These are phyloP conservation scores for Ceratobasidium sp. DNA, from an alignment of 1,284 basidiomycete genomes.

Conservation along the genomic window DNA sequence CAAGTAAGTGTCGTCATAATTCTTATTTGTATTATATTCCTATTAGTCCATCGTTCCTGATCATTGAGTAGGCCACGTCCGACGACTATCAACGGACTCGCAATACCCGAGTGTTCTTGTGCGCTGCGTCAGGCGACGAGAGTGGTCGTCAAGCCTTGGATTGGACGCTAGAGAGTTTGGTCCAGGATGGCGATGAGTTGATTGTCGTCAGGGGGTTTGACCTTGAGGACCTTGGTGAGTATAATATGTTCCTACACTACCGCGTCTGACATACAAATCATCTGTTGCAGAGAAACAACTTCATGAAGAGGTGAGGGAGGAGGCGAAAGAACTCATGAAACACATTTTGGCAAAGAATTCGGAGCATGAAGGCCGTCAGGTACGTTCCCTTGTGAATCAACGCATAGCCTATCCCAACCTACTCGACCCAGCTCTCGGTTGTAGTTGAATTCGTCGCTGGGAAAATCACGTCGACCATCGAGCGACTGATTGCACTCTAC, in stretches of 20 bases:
- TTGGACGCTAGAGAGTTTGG: slow-evolving; percentile 85
- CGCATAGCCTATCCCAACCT: neutral
- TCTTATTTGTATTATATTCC: slow-evolving; percentile 47
- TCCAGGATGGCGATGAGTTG: slow-evolving; percentile 93
- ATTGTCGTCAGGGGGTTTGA: slow-evolving; percentile 92
- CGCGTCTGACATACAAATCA: neutral
- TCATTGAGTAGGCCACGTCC: slow-evolving; percentile 65
- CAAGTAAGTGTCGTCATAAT: slow-evolving; percentile 47
- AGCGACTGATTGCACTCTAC: slow-evolving; percentile 92
- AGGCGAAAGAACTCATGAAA: slow-evolving; percentile 85
- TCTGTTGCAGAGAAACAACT: slow-evolving; percentile 63
- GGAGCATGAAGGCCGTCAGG: slow-evolving; percentile 81
- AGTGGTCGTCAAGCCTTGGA: slow-evolving; percentile 84
- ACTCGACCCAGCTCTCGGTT: slow-evolving; percentile 71
- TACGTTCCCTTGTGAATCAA: slow-evolving; percentile 45
- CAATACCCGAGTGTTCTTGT: slow-evolving; percentile 88
- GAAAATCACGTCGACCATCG: slow-evolving; percentile 85
- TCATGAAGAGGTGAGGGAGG: slow-evolving; percentile 84
- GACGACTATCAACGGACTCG: slow-evolving; percentile 81
- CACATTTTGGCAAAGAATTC: slow-evolving; percentile 81
- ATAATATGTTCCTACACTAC: neutral
- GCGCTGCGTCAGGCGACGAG: slow-evolving; percentile 88
- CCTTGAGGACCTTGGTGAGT: slow-evolving; percentile 75
- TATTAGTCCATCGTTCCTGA: neutral
- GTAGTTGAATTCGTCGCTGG: slow-evolving; percentile 96